phyloP scores from a whole-genome alignment of 2,329 filamentous ascomycete genomes.

The Macrophomina phaseolina region DNA sequence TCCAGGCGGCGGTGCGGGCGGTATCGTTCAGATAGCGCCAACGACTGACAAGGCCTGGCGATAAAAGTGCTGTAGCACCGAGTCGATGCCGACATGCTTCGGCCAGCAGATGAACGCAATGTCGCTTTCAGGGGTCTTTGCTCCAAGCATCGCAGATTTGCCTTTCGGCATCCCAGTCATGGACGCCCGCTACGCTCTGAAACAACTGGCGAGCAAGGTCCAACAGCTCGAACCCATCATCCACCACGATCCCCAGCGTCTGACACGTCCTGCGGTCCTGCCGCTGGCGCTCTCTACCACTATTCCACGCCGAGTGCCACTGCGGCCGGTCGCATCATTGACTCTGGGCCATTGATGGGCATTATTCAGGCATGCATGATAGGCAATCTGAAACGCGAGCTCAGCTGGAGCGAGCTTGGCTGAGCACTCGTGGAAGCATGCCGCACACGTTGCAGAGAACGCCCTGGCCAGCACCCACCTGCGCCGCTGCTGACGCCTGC shows the following conservation, averaged over 20 bases:
- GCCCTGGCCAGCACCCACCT: conserved; percentile 6
- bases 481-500: conserved; percentile 20
- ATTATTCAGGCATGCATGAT: conserved; percentile 1
- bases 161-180: not conserved
- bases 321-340: not conserved
- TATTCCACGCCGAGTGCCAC: not conserved
- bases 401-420: conserved; percentile 11
- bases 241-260: not conserved
- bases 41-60: not conserved
- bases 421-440: not conserved
- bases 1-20: conserved; percentile 19
- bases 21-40: not conserved
- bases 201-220: not conserved
- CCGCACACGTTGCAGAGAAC: conserved; percentile 19
- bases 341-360: conserved; percentile 6
- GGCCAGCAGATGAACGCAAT: not conserved
- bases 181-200: not conserved
- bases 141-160: conserved; percentile 9
- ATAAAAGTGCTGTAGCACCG: not conserved
- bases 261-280: not conserved
- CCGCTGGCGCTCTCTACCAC: not conserved
- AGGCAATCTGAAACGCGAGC: conserved; percentile 17
- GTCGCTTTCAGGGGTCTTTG: not conserved
- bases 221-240: not conserved
- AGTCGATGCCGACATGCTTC: conserved; percentile 2